phyloP scores from a whole-genome alignment of 2,329 filamentous ascomycete genomes.

The Setomelanomma holmii region DNA sequence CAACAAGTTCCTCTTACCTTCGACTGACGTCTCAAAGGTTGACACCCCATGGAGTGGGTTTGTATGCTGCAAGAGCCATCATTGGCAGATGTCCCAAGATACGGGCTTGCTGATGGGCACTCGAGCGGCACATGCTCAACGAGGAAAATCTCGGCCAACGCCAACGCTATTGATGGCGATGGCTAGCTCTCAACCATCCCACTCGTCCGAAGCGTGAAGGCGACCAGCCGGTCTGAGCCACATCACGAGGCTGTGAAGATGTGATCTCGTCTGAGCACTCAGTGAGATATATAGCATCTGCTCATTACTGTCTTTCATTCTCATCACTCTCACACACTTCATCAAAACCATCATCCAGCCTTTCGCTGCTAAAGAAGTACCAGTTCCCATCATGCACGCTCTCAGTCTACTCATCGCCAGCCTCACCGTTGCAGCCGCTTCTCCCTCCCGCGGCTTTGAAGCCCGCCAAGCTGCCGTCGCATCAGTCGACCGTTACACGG shows the following conservation, averaged over 20 bases:
- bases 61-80: background rate
- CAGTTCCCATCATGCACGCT: slow-evolving; percentile 15
- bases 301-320: background rate
- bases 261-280: no score
- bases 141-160: background rate
- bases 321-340: background rate
- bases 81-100: background rate
- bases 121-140: background rate
- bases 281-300: no score
- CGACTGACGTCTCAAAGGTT: no score
- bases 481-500: slow-evolving; percentile 21
- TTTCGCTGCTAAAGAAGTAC: no score
- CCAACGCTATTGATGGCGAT: background rate
- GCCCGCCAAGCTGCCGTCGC: slow-evolving; percentile 15
- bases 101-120: background rate
- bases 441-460: slow-evolving; percentile 6
- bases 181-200: background rate
- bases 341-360: background rate
- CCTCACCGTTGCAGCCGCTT: slow-evolving; percentile 10
- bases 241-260: no score
- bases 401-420: slow-evolving; percentile 11
- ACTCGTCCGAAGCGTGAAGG: background rate
- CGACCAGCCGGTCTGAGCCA: background rate
- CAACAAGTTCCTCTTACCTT: no score
- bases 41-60: no score